Evolutionary conservation across 2,329 filamentous ascomycete species (phyloP).

Genomic region (Colletotrichum graminicola): DNA sequence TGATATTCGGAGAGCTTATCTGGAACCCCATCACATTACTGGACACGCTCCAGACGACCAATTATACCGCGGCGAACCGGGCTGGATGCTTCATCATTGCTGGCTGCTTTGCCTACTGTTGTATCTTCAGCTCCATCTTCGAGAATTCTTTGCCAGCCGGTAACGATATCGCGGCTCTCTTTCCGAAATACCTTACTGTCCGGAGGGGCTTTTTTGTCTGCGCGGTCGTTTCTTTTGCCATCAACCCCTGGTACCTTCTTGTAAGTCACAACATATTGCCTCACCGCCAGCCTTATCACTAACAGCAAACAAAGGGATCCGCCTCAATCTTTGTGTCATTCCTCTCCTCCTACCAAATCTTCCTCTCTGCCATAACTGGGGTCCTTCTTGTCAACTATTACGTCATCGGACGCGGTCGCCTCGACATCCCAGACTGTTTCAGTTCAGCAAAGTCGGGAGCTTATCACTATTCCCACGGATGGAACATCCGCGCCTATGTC

Average conservation of each 20-base stretch:
- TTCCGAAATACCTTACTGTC: slow-evolving; percentile 55
- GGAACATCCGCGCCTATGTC: slow-evolving; percentile 37
- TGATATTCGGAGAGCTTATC: slow-evolving; percentile 44
- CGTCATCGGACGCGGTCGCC: slow-evolving; percentile 50
- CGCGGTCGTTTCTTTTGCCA: slow-evolving; percentile 51
- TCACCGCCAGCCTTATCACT: slow-evolving; percentile 56
- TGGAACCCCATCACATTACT: slow-evolving; percentile 50
- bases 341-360: slow-evolving; percentile 53
- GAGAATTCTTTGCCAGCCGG: slow-evolving; percentile 57
- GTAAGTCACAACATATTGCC: slow-evolving; percentile 51
- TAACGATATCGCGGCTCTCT: slow-evolving; percentile 55
- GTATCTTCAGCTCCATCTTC: slow-evolving; percentile 59
- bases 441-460: slow-evolving; percentile 29
- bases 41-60: slow-evolving; percentile 50
- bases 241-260: slow-evolving; percentile 56
- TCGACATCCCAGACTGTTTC: slow-evolving; percentile 51
- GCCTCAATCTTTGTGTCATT: slow-evolving; percentile 54
- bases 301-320: slow-evolving; percentile 45
- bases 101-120: slow-evolving; percentile 56
- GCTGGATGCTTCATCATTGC: slow-evolving; percentile 57
- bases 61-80: slow-evolving; percentile 52
- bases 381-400: slow-evolving; percentile 54
- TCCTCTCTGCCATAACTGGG: slow-evolving; percentile 56
- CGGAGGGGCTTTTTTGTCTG: slow-evolving; percentile 54
- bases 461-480: slow-evolving; percentile 36